A percentile compares a stretch with the other conserved stretches of the same genome.
Evolutionary conservation across 805 yeast species (phyloP).

Genomic region (baker's yeast (Saccharomyces cerevisiae)): DNA sequence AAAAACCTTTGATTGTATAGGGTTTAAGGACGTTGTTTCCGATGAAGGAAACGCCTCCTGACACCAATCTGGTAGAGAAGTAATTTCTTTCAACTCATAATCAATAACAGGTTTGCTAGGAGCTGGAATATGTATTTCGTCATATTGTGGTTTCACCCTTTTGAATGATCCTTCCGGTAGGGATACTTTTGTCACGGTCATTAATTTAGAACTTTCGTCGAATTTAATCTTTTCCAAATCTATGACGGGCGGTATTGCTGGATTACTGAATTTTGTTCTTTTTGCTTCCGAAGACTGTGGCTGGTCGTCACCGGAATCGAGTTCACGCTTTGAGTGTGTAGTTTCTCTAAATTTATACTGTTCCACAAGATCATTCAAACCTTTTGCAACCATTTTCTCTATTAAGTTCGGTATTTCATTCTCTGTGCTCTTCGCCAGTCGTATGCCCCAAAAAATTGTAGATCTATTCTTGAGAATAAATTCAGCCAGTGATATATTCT

Average conservation of each 20-base stretch:
- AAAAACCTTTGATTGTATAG: conserved; percentile 75
- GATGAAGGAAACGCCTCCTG: conserved; percentile 60
- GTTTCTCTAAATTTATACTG: conserved; percentile 32
- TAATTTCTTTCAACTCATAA: conserved; percentile 43
- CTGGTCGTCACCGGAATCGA: not conserved
- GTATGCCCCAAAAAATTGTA: conserved; percentile 47
- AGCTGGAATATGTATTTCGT: conserved; percentile 87
- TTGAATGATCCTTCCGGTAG: conserved; percentile 83
- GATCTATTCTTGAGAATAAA: conserved; percentile 43
- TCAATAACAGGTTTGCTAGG: conserved; percentile 46
- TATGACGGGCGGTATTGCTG: conserved; percentile 30
- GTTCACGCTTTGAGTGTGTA: conserved; percentile 4
- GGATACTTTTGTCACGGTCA: conserved; percentile 57
- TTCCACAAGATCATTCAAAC: conserved; percentile 34
- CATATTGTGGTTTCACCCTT: conserved; percentile 64
- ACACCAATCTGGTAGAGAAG: conserved; percentile 75
- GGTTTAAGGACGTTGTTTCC: conserved; percentile 61
- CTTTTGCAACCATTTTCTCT: conserved; percentile 38
- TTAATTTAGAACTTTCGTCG: conserved; percentile 64
- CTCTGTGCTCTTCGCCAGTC: conserved; percentile 34
- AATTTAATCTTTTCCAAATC: conserved; percentile 57
- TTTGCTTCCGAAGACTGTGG: conserved; percentile 7
- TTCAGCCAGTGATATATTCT: conserved; percentile 42
- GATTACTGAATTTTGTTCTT: conserved; percentile 19
- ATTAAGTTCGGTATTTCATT: conserved; percentile 32